phyloP scores from a whole-genome alignment of 352 stramenopile genomes.

The Pythium aquatile region DNA sequence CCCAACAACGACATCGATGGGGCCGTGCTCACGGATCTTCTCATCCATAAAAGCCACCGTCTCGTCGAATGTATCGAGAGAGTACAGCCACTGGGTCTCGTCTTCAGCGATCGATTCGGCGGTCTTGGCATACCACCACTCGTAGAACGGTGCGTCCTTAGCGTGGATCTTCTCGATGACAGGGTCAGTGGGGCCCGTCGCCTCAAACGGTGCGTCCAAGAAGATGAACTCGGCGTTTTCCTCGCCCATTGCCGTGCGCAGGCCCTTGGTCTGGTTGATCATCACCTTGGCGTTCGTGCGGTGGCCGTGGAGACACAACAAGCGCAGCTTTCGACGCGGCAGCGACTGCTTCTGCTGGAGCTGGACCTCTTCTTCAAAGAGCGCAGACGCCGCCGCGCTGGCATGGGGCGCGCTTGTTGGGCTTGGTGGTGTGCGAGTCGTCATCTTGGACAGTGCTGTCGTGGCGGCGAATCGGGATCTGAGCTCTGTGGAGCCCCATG shows the following conservation, averaged over 20 bases:
- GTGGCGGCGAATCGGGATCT: background rate
- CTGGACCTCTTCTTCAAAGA: slow-evolving; percentile 1
- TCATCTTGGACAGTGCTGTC: slow-evolving; percentile 9
- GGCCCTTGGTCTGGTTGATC: slow-evolving; percentile 28
- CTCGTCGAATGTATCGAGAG: slow-evolving; percentile 36
- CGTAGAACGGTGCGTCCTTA: slow-evolving; percentile 40
- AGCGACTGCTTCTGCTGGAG: slow-evolving; percentile 7
- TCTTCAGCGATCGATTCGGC: slow-evolving; percentile 20
- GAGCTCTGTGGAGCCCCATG: background rate
- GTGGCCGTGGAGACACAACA: slow-evolving; percentile 33
- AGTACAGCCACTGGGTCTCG: slow-evolving; percentile 31
- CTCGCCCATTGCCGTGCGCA: slow-evolving; percentile 25
- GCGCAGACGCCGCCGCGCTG: background rate
- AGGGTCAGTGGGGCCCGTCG: slow-evolving; percentile 17
- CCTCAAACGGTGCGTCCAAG: slow-evolving; percentile 25
- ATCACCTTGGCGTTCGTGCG: slow-evolving; percentile 36
- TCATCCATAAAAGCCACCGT: slow-evolving; percentile 43
- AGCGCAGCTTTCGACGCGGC: slow-evolving; percentile 18
- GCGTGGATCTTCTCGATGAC: slow-evolving; percentile 22
- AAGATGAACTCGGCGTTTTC: slow-evolving; percentile 33
- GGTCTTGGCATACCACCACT: slow-evolving; percentile 39
- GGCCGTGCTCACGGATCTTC: slow-evolving; percentile 35
- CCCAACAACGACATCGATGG: slow-evolving; percentile 49
- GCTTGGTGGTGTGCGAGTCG: slow-evolving; percentile 3
- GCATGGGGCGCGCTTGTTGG: background rate